Base-by-base conservation (phyloP, 148 eudicot genomes). In the Polygonum aviculare region DNA sequence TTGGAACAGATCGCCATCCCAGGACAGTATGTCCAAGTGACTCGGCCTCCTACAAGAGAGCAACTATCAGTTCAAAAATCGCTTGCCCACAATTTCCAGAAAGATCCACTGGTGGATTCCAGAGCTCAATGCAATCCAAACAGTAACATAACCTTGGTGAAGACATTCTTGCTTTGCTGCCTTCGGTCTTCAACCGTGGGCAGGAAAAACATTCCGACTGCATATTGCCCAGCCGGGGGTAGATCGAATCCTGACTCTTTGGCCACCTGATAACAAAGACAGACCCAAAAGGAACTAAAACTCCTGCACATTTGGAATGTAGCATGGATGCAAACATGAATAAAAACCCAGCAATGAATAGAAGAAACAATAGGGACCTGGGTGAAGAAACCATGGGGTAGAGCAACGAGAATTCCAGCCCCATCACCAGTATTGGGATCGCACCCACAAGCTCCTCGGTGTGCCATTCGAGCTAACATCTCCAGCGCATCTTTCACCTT, bases 371-470 rank as follows among this genome's bases (percentile, higher is more conserved):
- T 31, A 41, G 16, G 1, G 45, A 67, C 99, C 98, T 96, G 95
- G 70, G 40, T 74, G 80, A 82, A 93, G 83, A 96, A 96, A 63
- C 90, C 84, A 79, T 93, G 99, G 76, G 99, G 99, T 78, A 91
- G 88, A 78, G 84, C 98, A 19, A 96, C 98, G 59, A 96, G 94
- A 81, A 96, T 93, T 6, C 99, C 99, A 40, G 99, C 99, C 36
- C 99, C 99, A 81, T 96, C 99, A 35, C 99, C 99, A 11, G 99
- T 96, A 59, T 96, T 96, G 0, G 95, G 77, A 84, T 96, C 99
- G 75, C 99, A 94, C 7, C 99, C 99, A 88, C 99, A 96, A 12
- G 99, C 99, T 6, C 99, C 99, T 84, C 99, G 89, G 55, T 96
- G 99, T 7, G 99, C 11, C 99, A 96, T 96, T 65, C 99, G 86